A percentile compares a stretch with the other conserved stretches of the same genome.
Conservation (phyloP, 108 stramenopile species). For the Aurantiochytrium sp. region DNA sequence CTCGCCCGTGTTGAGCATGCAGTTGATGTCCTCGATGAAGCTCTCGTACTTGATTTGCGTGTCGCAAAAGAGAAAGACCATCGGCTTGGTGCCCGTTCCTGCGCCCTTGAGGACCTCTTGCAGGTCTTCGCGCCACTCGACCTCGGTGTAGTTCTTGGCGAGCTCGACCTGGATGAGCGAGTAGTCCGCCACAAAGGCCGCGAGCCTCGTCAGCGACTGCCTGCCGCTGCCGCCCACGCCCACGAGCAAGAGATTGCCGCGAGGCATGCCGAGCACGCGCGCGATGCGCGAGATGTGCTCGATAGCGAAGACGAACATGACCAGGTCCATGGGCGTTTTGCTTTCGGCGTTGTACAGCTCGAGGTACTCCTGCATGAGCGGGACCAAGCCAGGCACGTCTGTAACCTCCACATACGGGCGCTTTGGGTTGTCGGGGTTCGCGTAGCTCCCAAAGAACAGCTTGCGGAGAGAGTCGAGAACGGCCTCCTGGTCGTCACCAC, state of each 20-base stretch:
- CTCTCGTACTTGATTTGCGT: conserved; percentile 60
- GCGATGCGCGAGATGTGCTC: conserved; percentile 40
- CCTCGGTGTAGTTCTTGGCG: conserved; percentile 41
- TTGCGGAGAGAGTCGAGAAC: conserved; percentile 35
- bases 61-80: conserved; percentile 60
- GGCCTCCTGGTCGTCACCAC: conserved; percentile 22
- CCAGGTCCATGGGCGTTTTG: conserved; percentile 59
- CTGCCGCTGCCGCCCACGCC: conserved; percentile 36
- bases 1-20: conserved; percentile 65
- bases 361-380: conserved; percentile 50
- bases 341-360: conserved; percentile 55
- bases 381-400: conserved; percentile 45
- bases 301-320: conserved; percentile 39
- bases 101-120: conserved; percentile 52
- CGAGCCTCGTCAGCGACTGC: conserved; percentile 14
- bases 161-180: conserved; percentile 9
- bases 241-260: conserved; percentile 35
- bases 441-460: conserved; percentile 55
- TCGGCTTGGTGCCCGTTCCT: conserved; percentile 48
- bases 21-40: conserved; percentile 64
- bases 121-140: conserved; percentile 65
- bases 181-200: conserved; percentile 14
- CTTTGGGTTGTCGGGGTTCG: conserved; percentile 19
- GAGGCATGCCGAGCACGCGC: conserved; percentile 29
- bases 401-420: conserved; percentile 52